phyloP scores from a whole-genome alignment of 129 eudicot species.

The Escallonia rubra region DNA sequence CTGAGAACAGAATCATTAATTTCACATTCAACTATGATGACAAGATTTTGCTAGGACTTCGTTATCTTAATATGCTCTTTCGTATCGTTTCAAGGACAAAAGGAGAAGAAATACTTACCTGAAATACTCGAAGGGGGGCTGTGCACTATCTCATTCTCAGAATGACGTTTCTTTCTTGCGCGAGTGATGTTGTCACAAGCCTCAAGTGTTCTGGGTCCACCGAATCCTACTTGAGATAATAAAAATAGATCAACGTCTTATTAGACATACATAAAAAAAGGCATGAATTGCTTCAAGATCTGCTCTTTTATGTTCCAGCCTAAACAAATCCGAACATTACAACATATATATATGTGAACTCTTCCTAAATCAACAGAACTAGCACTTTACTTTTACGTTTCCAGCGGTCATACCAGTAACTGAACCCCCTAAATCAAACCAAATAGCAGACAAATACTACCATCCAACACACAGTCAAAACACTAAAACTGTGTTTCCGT shows the following conservation, averaged over 20 bases:
- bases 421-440: too few species aligned
- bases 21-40: neutral
- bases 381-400: neutral
- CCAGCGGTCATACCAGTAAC: neutral
- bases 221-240: constrained; percentile 7
- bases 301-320: neutral
- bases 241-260: neutral
- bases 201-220: constrained; percentile 6
- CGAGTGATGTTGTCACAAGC: constrained; percentile 11
- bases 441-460: too few species aligned
- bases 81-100: neutral
- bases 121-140: constrained; percentile 23
- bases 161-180: constrained; percentile 21
- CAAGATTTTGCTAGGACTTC: neutral
- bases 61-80: neutral
- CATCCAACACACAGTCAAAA: too few species aligned
- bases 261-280: neutral
- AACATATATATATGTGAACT: too few species aligned
- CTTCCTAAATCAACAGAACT: too few species aligned
- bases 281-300: too few species aligned
- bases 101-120: constrained; percentile 20
- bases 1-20: constrained; percentile 1
- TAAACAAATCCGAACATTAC: neutral
- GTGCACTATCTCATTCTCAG: constrained; percentile 8
- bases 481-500: too few species aligned